These are phyloP conservation scores for Fusarium redolens DNA, from an alignment of 2,329 filamentous ascomycete species.

Conservation along the genomic window DNA sequence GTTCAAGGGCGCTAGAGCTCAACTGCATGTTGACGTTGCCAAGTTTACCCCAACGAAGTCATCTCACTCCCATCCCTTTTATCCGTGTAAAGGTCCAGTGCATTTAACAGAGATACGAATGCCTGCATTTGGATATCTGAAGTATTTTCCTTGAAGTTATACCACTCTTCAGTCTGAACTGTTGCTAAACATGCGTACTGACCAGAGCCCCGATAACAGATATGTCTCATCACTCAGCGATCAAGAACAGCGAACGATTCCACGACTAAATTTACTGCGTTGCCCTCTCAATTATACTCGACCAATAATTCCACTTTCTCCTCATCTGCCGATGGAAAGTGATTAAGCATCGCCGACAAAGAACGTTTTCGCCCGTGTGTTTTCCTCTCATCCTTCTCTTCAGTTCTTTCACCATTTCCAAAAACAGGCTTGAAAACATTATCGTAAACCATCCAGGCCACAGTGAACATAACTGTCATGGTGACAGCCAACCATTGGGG, in stretches of 20 bases:
- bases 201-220: background rate
- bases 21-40: conserved; percentile 31
- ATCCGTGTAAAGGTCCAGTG: background rate
- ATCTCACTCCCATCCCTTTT: conserved; percentile 26
- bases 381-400: conserved; percentile 41
- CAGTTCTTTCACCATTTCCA: conserved; percentile 85
- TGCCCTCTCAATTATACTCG: conserved; percentile 8
- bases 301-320: conserved; percentile 42
- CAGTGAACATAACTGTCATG: conserved; percentile 63
- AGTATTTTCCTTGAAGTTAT: background rate
- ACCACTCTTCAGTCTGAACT: background rate
- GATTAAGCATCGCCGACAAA: conserved; percentile 15
- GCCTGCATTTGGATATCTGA: background rate
- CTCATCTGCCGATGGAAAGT: conserved; percentile 29
- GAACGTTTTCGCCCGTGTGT: conserved; percentile 6
- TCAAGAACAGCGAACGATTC: background rate
- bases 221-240: background rate
- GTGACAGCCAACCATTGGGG: conserved; percentile 73
- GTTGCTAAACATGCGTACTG: background rate
- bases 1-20: conserved; percentile 32
- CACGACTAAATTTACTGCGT: too few species aligned
- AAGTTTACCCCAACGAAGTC: conserved; percentile 39
- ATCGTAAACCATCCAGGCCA: conserved; percentile 61
- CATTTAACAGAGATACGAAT: background rate
- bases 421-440: conserved; percentile 68